A percentile compares a stretch with the other conserved stretches of the same genome.
phyloP scores from a whole-genome alignment of 2,329 filamentous ascomycete species.

The Zymoseptoria ardabiliae region DNA sequence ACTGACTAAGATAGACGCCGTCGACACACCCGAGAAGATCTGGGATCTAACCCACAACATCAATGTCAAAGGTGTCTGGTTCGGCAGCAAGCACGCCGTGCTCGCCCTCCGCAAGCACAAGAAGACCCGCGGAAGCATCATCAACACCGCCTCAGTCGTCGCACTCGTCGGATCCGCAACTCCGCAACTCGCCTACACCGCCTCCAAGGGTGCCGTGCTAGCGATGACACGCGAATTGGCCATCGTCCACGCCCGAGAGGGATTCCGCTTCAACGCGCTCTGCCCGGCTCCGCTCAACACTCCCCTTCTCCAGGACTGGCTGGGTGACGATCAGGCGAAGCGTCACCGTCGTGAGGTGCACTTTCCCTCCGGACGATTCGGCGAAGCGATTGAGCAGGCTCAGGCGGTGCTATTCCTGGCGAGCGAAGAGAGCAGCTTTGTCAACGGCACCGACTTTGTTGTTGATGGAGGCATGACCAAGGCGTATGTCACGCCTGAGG shows the following conservation, averaged over 20 bases:
- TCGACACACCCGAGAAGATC: constrained; percentile 79
- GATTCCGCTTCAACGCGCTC: constrained; percentile 81
- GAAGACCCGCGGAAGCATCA: constrained; percentile 73
- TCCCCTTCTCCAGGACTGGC: constrained; percentile 84
- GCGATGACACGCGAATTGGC: constrained; percentile 85
- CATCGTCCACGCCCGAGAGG: constrained; percentile 84
- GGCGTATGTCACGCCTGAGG: constrained; percentile 66
- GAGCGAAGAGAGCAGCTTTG: constrained; percentile 80
- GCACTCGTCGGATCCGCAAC: constrained; percentile 81
- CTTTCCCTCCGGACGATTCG: constrained; percentile 81
- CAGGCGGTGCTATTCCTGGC: constrained; percentile 83
- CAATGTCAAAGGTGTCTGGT: constrained; percentile 99
- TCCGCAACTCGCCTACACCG: constrained; percentile 86
- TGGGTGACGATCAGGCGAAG: constrained; percentile 79
- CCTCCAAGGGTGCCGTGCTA: constrained; percentile 85
- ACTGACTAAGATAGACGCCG: constrained; percentile 41
- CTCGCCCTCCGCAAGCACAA: constrained; percentile 69
- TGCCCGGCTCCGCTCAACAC: constrained; percentile 92
- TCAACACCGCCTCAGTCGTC: constrained; percentile 88
- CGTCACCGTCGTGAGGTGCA: constrained; percentile 76
- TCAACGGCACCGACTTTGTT: constrained; percentile 86
- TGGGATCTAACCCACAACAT: constrained; percentile 92
- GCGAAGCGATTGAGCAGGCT: constrained; percentile 89
- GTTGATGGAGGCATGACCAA: constrained; percentile 95
- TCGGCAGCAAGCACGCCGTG: constrained; percentile 84